These are phyloP conservation scores for Ilex asprella DNA, from an alignment of 257 asterid genomes.

Conservation along the genomic window DNA sequence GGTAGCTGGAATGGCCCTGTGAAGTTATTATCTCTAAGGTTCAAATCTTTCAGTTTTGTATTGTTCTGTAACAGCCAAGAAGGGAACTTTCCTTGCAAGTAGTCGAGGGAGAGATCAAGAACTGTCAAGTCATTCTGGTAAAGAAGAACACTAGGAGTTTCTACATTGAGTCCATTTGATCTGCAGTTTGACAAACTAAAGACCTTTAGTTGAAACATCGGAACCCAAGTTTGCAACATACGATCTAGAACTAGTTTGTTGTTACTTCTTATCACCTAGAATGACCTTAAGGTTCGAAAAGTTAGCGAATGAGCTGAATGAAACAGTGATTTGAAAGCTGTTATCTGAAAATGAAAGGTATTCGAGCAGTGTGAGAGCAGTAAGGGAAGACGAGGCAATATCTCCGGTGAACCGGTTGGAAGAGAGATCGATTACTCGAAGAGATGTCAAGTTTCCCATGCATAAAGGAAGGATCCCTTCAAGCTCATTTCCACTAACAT, in stretches of 20 bases:
- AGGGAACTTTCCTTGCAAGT: conserved; percentile 2
- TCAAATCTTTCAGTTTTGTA: background rate
- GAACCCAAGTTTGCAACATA: background rate
- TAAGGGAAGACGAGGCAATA: background rate
- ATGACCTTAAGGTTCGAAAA: background rate
- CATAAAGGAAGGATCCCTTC: conserved; percentile 2
- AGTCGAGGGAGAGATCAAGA: background rate
- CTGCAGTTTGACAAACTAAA: background rate
- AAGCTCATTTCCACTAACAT: rapidly evolving
- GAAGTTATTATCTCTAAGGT: too few species aligned
- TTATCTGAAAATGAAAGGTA: background rate
- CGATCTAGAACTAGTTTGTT: background rate
- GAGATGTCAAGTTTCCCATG: conserved; percentile 10
- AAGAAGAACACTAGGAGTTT: background rate
- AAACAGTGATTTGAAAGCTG: conserved; percentile 1
- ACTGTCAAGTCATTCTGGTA: conserved; percentile 11
- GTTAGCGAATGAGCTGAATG: background rate
- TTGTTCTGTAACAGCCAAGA: background rate
- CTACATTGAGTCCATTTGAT: background rate
- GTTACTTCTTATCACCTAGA: background rate
- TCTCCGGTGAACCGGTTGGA: background rate
- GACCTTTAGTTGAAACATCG: background rate
- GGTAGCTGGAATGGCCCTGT: too few species aligned
- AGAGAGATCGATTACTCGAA: background rate
- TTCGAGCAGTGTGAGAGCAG: conserved; percentile 2